Evolutionary conservation across 2,329 filamentous ascomycete genomes (phyloP), one percentile per base, ranked within the genome.

Genomic region (Colletotrichum caudatum): DNA sequence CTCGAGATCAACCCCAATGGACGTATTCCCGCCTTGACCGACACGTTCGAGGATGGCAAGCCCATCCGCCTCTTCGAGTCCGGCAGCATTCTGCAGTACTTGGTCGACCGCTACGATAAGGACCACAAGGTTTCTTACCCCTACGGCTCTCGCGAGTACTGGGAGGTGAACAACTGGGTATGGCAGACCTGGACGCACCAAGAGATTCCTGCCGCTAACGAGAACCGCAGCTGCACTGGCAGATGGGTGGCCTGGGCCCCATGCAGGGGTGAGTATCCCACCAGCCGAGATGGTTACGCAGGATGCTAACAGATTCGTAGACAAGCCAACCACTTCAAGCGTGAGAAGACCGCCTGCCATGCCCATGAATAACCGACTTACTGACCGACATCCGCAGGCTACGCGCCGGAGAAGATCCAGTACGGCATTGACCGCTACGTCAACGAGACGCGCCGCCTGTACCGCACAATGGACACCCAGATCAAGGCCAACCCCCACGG

Each of bases 1-100:
- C 88, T 97, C 37, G 90, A 91, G 64, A 97, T 97, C 83, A 97
- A 97, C 82, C 94, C 94, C 74, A 97, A 97, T 80, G 94, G 94
- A 74, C 92, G 94, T 75, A 97, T 97, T 76, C 95, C 94, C 5
- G 94, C 94, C 69, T 77, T 97, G 62, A 96, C 93, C 9, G 94
- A 97, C 82, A 93, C 86, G 8, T 92, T 93, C 79, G 85, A 85
- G 6, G 91, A 96, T 79, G 93, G 93, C 75, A 84, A 92, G 79
- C 84, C 85, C 44, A 94, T 97, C 78, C 87, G 88, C 69, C 80
- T 97, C 23, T 97, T 97, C 78, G 94, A 97, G 82, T 93, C 90
- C 74, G 94, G 93, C 69, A 89, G 91, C 74, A 96, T 97, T 78
- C 85, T 97, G 83, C 90, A 94, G 81, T 97, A 97, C 80, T 88